Percentiles rank a stretch among this genome's conserved stretches.
Conservation (phyloP, 257 asterid genomes). For the Gentiana straminea region DNA sequence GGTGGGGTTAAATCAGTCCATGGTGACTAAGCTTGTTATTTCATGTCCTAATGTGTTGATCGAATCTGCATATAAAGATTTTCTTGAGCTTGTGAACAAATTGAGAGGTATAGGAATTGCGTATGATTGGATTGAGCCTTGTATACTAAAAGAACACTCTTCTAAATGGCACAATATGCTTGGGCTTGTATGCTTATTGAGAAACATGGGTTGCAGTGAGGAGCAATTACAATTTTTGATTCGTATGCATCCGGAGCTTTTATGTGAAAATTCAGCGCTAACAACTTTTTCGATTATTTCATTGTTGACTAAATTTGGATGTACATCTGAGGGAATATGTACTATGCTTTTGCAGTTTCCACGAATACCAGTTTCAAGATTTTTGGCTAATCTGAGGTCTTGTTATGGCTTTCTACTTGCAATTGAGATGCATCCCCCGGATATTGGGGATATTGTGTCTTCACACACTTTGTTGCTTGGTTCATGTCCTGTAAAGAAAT, state of each 20-base stretch:
- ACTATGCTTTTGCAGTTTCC: constrained; percentile 38
- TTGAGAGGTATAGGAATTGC: constrained; percentile 28
- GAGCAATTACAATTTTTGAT: constrained; percentile 21
- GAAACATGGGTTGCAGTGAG: constrained; percentile 25
- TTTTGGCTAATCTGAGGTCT: constrained; percentile 25
- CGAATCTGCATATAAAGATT: constrained; percentile 6
- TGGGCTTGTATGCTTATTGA: constrained; percentile 22
- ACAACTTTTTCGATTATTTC: constrained; percentile 29
- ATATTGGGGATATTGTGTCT: constrained; percentile 30
- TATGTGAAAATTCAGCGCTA: constrained; percentile 41
- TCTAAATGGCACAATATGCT: constrained; percentile 33
- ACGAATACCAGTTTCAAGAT: constrained; percentile 22
- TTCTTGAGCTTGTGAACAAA: constrained; percentile 12
- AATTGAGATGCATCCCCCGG: constrained; percentile 39
- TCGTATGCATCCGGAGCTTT: constrained; percentile 24
- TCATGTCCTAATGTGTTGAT: constrained; percentile 35
- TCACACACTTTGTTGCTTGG: constrained; percentile 38
- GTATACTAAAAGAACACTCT: constrained; percentile 22
- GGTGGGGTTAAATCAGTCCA: constrained; percentile 34
- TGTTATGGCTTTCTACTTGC: constrained; percentile 43
- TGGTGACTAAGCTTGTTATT: constrained; percentile 32
- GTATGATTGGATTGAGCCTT: constrained; percentile 28
- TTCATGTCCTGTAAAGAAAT: constrained; percentile 40
- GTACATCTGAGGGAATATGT: constrained; percentile 15
- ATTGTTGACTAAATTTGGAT: constrained; percentile 51